Conservation (phyloP, 306 rosid species). For the Cyamopsis tetragonoloba region DNA sequence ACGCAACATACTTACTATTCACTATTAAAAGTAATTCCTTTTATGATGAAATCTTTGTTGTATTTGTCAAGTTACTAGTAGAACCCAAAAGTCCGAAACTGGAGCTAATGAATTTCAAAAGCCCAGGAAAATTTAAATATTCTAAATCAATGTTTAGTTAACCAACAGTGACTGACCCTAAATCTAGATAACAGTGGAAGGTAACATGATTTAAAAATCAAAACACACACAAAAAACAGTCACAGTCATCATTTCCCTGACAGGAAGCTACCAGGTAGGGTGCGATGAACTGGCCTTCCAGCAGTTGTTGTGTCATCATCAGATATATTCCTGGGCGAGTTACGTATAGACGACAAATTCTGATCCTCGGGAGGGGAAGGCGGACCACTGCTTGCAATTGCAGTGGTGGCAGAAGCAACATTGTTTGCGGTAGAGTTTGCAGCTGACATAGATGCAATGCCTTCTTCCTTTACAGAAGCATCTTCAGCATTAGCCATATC, state of each 20-base stretch:
- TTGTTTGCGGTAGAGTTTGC: conserved; percentile 48
- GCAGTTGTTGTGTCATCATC: conserved; percentile 73
- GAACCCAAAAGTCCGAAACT: background rate
- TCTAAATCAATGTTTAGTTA: background rate
- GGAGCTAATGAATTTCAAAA: background rate
- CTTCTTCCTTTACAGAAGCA: conserved; percentile 61
- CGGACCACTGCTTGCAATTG: conserved; percentile 60
- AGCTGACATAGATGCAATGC: conserved; percentile 44
- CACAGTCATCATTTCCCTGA: conserved; percentile 11
- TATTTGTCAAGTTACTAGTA: background rate
- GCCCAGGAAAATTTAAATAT: background rate
- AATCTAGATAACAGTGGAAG: background rate
- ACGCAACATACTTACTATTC: background rate
- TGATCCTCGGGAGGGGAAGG: conserved; percentile 67
- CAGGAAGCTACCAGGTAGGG: conserved; percentile 81
- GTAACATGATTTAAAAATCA: background rate
- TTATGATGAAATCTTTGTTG: background rate
- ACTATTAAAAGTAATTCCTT: background rate
- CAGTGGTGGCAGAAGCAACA: conserved; percentile 46
- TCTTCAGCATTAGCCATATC: conserved; percentile 45
- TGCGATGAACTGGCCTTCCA: conserved; percentile 79
- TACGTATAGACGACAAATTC: conserved; percentile 51
- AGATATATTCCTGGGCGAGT: conserved; percentile 72
- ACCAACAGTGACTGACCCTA: background rate
- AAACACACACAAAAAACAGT: background rate